Conservation (phyloP, 129 eudicot genomes). For the Rutidosis leptorrhynchoides region DNA sequence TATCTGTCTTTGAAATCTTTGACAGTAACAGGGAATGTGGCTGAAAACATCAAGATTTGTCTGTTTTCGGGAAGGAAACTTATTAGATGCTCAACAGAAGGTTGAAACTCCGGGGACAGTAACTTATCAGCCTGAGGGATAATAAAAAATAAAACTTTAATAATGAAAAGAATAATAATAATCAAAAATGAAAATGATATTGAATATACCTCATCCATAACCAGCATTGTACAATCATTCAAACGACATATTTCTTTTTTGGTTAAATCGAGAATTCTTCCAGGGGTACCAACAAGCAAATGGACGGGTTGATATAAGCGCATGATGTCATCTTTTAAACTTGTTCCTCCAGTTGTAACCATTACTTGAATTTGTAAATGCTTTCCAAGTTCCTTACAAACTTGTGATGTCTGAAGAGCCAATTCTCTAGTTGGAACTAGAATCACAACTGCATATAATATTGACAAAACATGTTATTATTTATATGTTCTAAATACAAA, state of each 20-base stretch:
- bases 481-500: conserved; percentile 7
- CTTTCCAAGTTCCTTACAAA: conserved; percentile 74
- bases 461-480: conserved; percentile 10
- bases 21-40: conserved; percentile 78
- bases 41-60: conserved; percentile 78
- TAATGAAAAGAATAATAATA: background rate
- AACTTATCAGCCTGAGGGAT: conserved; percentile 77
- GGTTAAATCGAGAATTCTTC: conserved; percentile 70
- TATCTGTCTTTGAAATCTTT: conserved; percentile 68
- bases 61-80: conserved; percentile 55
- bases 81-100: conserved; percentile 59
- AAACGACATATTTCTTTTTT: conserved; percentile 54
- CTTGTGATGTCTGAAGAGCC: conserved; percentile 79
- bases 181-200: background rate
- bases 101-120: conserved; percentile 73
- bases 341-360: conserved; percentile 84
- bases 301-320: conserved; percentile 75
- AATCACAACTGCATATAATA: conserved; percentile 51
- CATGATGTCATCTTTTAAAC: conserved; percentile 77
- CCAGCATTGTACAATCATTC: conserved; percentile 59
- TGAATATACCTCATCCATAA: conserved; percentile 66
- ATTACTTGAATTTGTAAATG: conserved; percentile 65
- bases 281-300: conserved; percentile 78
- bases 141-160: conserved; percentile 1
- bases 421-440: conserved; percentile 68